Base-by-base conservation (phyloP, 768 basidiomycete genomes). In the Hortiboletus campestris region DNA sequence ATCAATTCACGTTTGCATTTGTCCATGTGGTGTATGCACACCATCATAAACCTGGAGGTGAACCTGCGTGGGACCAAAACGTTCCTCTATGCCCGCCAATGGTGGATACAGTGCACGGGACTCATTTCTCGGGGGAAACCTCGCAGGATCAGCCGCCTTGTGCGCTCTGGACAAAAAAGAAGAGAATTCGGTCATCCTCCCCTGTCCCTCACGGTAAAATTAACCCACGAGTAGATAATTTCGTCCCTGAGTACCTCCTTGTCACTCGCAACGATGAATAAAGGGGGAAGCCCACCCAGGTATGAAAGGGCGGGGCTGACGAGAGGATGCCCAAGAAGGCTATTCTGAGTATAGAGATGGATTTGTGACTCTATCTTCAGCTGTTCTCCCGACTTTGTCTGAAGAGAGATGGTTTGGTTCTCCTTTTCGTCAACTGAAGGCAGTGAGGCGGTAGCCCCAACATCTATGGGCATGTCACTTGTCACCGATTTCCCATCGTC, bases 41-140 rank as follows among this genome's bases (percentile, higher is more conserved):
- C 91, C 93, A 66, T 98, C 94, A 66, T 94, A 97, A 1, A 97
- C 84, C 69, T 98, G 94, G 12, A 98, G 76, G 74, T 98, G 94
- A 17, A 96, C 93, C 53, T 86, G 78, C 1, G 94, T 94, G 2
- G 89, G 77, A n/a, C 71, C 67, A 60, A 73, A 72, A 12, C 76
- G 76, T 16, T 70, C 62, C 64, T 84, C 85, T 57, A 88, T 84
- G 12, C 76, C 80, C 9, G 75, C 65, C 22, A 89, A 67, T 7
- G 74, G 61, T 19, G 88, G 84, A 61, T 89, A 90, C 43, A 90
- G 58, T 25, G 64, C 67, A 36, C 76, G 77, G 1, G 72, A 70
- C 6, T 74, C 71, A 4, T 83, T 74, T 44, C 67, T 76, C 13
- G 83, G 52, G 0, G 81, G 77, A 67, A 82, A 96, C 57, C 75